Conservation (phyloP, 768 basidiomycete species). For the Porphyrellus cyaneotinctus region DNA sequence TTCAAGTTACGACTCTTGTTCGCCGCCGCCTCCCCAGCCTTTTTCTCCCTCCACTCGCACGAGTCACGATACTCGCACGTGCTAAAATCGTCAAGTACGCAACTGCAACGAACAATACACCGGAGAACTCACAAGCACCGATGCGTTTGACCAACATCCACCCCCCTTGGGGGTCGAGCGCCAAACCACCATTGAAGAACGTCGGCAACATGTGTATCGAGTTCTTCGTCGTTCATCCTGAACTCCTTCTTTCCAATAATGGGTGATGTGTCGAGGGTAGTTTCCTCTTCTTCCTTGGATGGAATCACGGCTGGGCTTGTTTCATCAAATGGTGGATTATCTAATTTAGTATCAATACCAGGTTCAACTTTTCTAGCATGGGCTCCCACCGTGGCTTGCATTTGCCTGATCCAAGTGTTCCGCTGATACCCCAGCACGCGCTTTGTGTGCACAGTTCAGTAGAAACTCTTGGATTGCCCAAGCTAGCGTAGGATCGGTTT, state of each 20-base stretch:
- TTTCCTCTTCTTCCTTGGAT: not conserved
- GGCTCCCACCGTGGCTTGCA: constrained; percentile 8
- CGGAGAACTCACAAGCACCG: constrained; percentile 60
- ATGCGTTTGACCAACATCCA: constrained; percentile 50
- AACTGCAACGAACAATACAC: not conserved
- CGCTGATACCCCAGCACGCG: not conserved
- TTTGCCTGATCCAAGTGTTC: not conserved
- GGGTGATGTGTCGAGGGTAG: constrained; percentile 18
- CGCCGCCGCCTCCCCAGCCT: constrained; percentile 38
- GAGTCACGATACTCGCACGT: constrained; percentile 69
- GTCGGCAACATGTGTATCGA: constrained; percentile 51
- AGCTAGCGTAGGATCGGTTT: constrained; percentile 21
- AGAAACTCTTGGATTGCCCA: constrained; percentile 32
- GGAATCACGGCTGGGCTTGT: not conserved
- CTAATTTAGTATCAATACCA: constrained; percentile 9
- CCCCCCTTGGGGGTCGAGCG: constrained; percentile 63
- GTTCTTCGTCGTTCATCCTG: constrained; percentile 43
- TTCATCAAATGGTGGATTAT: not conserved
- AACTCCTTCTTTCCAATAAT: constrained; percentile 71
- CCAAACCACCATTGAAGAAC: constrained; percentile 78
- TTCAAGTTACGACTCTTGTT: not conserved
- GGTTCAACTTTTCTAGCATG: not conserved
- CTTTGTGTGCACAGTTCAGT: constrained; percentile 10
- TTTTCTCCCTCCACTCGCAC: constrained; percentile 73
- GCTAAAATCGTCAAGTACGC: constrained; percentile 31